Evolutionary conservation across 148 eudicot species (phyloP), one percentile per base, ranked within the genome.

Genomic region (Salicornia ramosissima): DNA sequence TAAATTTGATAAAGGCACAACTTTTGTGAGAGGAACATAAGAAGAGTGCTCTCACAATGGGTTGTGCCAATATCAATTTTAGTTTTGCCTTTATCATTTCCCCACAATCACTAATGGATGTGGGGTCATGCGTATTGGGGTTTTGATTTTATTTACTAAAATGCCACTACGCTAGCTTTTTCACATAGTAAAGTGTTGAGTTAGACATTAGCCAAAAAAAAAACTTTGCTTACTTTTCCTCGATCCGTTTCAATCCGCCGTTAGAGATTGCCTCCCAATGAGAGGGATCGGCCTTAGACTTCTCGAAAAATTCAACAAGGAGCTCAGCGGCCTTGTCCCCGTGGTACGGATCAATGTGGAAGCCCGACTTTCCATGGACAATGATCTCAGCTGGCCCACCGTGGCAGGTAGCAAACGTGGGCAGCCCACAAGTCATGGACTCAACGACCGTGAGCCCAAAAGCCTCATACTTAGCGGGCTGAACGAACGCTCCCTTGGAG

Each of bases 361-460:
- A 94, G 3, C 99, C 97, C 0, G 97, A 91, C 64, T 87, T 91
- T 28, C 97, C 99, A 59, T 94, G 80, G 40, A 94, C 85, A 22
- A 94, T 94, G 58, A 94, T 94, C 88, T 94, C 99, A n/a, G 97
- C 97, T 1, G 98, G 98, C 19, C 99, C 99, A 62, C 99, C 97
- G 22, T 94, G 76, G 68, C 89, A 78, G 10, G 99, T 94, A 1
- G 99, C 99, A 43, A 94, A 94, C 1, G 99, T 94, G 6, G 99
- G 99, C 40, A 94, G 68, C 19, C 99, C 99, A 68, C 99, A 94
- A 6, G 93, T 94, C 99, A 94, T 94, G 73, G 99, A 80, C 79
- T 94, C 99, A 16, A 94, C 97, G 40, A 94, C 99, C 18, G 99
- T 94, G 77, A 94, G 78, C 0, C 99, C 99, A 26, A 94, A 94